Evolutionary conservation across 2,329 filamentous ascomycete genomes (phyloP).

Genomic region (Mollisiaceae sp.): DNA sequence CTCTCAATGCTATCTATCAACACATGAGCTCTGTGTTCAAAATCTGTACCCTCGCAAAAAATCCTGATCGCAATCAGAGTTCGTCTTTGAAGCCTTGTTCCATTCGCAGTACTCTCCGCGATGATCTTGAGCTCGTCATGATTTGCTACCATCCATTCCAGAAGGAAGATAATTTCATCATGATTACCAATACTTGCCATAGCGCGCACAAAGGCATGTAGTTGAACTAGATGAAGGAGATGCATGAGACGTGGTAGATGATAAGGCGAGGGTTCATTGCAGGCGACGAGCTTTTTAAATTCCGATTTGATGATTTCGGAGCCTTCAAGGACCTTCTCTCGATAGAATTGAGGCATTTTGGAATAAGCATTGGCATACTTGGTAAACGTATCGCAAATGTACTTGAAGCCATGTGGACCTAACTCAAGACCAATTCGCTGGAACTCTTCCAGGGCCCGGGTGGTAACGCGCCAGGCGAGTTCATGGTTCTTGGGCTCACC

Average conservation of each 20-base stretch:
- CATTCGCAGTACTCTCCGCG: slow-evolving; percentile 30
- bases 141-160: slow-evolving; percentile 63
- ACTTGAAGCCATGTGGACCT: slow-evolving; percentile 37
- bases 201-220: slow-evolving; percentile 67
- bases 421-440: slow-evolving; percentile 37
- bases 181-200: slow-evolving; percentile 66
- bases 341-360: slow-evolving; percentile 7
- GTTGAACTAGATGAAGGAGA: slow-evolving; percentile 51
- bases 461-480: slow-evolving; percentile 36
- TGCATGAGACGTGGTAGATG: slow-evolving; percentile 45
- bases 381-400: slow-evolving; percentile 36
- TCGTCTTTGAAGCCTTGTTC: slow-evolving; percentile 25
- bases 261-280: slow-evolving; percentile 13
- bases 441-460: slow-evolving; percentile 34
- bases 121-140: slow-evolving; percentile 43
- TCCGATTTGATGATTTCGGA: slow-evolving; percentile 41
- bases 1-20: slow-evolving; percentile 33
- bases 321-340: slow-evolving; percentile 26
- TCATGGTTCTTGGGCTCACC: slow-evolving; percentile 34
- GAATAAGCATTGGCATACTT: slow-evolving; percentile 36
- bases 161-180: slow-evolving; percentile 59
- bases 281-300: slow-evolving; percentile 39
- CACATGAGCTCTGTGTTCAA: slow-evolving; percentile 26
- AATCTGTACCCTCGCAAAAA: slow-evolving; percentile 27
- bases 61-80: slow-evolving; percentile 34